phyloP scores from a whole-genome alignment of 768 basidiomycete species.

The Leccinum rimulosum region DNA sequence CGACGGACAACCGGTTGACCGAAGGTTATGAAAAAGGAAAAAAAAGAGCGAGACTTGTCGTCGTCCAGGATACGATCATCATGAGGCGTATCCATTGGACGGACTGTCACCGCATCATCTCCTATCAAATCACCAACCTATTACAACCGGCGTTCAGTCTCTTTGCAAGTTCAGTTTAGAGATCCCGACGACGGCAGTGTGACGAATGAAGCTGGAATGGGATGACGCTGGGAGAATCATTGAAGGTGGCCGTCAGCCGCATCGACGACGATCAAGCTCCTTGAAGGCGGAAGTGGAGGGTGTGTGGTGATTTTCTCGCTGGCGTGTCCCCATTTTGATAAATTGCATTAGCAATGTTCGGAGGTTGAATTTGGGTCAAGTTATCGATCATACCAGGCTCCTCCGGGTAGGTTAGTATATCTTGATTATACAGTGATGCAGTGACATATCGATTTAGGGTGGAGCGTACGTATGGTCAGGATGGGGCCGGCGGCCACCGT shows the following conservation, averaged over 20 bases:
- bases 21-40: not conserved
- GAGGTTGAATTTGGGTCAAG: not conserved
- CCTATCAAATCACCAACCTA: not conserved
- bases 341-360: not conserved
- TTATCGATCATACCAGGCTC: not conserved
- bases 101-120: not conserved
- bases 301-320: not conserved
- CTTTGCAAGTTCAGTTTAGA: not conserved
- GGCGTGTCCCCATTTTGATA: not conserved
- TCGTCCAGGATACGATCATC: slow-evolving; percentile 5
- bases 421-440: not conserved
- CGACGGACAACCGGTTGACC: not conserved
- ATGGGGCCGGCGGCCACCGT: not conserved
- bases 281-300: not conserved
- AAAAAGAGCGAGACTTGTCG: not conserved
- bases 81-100: not conserved
- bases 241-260: not conserved
- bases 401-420: not conserved
- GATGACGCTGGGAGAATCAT: not conserved
- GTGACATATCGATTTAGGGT: not conserved
- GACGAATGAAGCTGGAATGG: not conserved
- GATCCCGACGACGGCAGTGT: not conserved
- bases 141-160: not conserved
- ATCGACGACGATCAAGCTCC: not conserved
- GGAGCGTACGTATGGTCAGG: not conserved